A percentile compares a stretch with the other conserved stretches of the same genome.
Conservation (phyloP, 2,329 filamentous ascomycete species). For the Domatiomyces catenatus region DNA sequence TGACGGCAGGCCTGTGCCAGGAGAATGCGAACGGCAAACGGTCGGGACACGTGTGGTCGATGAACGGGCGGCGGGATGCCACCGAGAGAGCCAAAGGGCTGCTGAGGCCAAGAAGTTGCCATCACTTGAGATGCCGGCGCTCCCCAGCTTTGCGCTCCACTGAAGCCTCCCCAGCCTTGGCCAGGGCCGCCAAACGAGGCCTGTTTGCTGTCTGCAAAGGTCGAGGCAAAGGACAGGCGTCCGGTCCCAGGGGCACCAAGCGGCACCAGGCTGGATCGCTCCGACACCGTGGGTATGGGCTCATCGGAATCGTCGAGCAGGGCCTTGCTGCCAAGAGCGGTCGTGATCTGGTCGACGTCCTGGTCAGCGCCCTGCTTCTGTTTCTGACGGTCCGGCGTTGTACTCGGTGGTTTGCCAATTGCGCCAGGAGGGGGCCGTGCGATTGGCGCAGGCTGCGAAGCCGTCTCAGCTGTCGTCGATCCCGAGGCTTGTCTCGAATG, state of each 20-base stretch:
- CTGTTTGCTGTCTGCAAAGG: conserved; percentile 13
- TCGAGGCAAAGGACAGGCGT: conserved; percentile 22
- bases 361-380: conserved; percentile 30
- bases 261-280: conserved; percentile 24
- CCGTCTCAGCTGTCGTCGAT: conserved; percentile 45
- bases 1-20: conserved; percentile 65
- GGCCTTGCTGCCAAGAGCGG: conserved; percentile 79
- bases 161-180: conserved; percentile 13
- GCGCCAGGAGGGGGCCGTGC: conserved; percentile 54
- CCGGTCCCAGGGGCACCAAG: conserved; percentile 40
- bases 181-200: conserved; percentile 12
- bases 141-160: conserved; percentile 4
- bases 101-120: conserved; percentile 25
- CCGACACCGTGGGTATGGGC: conserved; percentile 34
- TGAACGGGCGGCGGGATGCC: conserved; percentile 20
- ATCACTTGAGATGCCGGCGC: conserved; percentile 5
- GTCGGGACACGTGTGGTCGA: conserved; percentile 44
- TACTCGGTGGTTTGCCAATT: conserved; percentile 73
- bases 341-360: conserved; percentile 56
- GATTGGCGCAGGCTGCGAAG: conserved; percentile 56
- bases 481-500: conserved; percentile 66
- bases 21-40: conserved; percentile 54
- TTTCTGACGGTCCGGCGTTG: conserved; percentile 36
- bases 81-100: conserved; percentile 33
- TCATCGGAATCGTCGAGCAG: conserved; percentile 62